A percentile compares a stretch with the other conserved stretches of the same genome.
Evolutionary conservation across 768 basidiomycete species (phyloP).

Genomic region (Candolleomyces efflorescens): DNA sequence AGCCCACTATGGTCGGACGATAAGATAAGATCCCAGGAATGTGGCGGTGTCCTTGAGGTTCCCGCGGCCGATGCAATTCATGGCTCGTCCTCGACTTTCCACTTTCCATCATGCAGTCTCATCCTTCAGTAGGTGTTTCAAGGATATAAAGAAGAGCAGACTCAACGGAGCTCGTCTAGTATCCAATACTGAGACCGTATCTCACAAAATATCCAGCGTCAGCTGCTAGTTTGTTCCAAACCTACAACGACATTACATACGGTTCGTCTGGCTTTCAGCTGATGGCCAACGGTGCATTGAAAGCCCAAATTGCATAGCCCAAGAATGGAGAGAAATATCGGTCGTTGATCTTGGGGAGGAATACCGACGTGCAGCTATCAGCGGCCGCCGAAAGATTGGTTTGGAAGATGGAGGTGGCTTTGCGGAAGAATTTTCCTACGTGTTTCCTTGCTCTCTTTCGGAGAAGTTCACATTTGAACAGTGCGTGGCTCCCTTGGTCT

Average conservation of each 20-base stretch:
- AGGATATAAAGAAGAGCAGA: neutral
- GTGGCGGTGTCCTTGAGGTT: neutral
- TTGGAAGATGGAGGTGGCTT: slow-evolving; percentile 4
- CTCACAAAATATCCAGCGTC: slow-evolving; percentile 58
- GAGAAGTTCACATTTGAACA: slow-evolving; percentile 63
- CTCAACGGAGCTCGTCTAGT: slow-evolving; percentile 26
- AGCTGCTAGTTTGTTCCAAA: slow-evolving; percentile 63
- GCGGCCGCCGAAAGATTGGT: slow-evolving; percentile 47
- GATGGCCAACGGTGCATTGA: slow-evolving; percentile 2
- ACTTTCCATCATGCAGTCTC: slow-evolving; percentile 19
- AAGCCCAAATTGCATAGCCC: slow-evolving; percentile 44
- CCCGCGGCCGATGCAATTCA: too few relatives aligned
- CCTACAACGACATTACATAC: slow-evolving; percentile 68
- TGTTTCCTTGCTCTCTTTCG: slow-evolving; percentile 65
- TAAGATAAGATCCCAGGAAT: neutral
- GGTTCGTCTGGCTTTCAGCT: slow-evolving; percentile 32
- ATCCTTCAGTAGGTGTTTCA: slow-evolving; percentile 21
- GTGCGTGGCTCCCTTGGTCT: slow-evolving; percentile 25
- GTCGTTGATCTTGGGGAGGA: slow-evolving; percentile 52
- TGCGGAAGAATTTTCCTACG: slow-evolving; percentile 42
- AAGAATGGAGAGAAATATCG: slow-evolving; percentile 66
- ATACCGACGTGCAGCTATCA: slow-evolving; percentile 54
- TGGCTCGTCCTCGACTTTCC: too few relatives aligned
- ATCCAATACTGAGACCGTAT: slow-evolving; percentile 40
- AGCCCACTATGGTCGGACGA: too few relatives aligned